These are phyloP conservation scores for Styphnolobium japonicum DNA, from an alignment of 306 rosid species.

Conservation along the genomic window DNA sequence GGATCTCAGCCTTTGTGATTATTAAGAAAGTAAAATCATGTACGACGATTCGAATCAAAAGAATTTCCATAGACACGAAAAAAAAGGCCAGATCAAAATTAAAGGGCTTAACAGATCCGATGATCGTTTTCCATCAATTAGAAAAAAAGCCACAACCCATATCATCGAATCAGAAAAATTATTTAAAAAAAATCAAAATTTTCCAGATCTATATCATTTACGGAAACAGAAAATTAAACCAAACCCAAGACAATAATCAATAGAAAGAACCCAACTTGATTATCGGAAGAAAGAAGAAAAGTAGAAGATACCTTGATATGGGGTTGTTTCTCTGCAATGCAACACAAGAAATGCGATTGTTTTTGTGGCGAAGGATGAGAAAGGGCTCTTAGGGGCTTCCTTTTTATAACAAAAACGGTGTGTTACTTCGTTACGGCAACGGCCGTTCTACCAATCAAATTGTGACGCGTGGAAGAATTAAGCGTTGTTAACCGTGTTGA, in stretches of 20 bases:
- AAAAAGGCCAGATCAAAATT: not conserved
- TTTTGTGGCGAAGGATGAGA: not conserved
- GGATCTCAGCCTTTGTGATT: not conserved
- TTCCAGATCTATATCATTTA: no score
- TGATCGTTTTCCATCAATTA: not conserved
- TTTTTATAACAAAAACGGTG: not conserved
- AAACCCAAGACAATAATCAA: no score
- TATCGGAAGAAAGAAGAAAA: not conserved
- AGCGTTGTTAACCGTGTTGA: not conserved
- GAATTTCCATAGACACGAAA: not conserved
- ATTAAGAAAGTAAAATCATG: not conserved
- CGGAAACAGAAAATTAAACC: no score
- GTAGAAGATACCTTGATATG: conserved; percentile 1
- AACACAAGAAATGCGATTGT: no score
- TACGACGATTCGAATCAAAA: not conserved
- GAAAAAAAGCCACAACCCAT: not conserved
- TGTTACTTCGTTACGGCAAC: not conserved
- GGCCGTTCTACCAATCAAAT: not conserved
- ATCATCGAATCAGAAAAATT: no score
- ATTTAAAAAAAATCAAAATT: no score
- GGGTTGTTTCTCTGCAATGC: not conserved
- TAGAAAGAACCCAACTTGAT: no score
- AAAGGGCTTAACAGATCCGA: not conserved
- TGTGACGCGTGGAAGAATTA: conserved; percentile 15
- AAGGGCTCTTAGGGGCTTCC: not conserved